Conservation (phyloP, 768 basidiomycete genomes). For the Trametes punicea region DNA sequence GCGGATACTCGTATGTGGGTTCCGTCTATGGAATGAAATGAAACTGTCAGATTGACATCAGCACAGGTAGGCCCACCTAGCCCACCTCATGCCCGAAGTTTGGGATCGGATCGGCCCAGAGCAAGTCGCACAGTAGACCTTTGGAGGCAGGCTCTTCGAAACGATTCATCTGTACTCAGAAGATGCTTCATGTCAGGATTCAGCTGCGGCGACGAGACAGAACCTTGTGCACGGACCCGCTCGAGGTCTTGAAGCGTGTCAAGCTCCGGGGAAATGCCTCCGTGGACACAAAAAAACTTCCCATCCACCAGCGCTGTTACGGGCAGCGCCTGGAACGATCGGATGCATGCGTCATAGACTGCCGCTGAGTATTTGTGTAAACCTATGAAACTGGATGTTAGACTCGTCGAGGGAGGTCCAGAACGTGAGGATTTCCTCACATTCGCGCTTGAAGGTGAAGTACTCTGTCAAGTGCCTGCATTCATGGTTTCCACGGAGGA, state of each 20-base stretch:
- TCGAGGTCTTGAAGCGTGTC: slow-evolving; percentile 73
- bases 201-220: background rate
- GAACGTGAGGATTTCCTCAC: too few relatives aligned
- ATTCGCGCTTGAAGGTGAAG: slow-evolving; percentile 98
- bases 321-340: slow-evolving; percentile 88
- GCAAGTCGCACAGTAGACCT: slow-evolving; percentile 88
- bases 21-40: slow-evolving; percentile 16
- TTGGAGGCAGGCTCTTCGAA: slow-evolving; percentile 91
- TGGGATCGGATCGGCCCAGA: slow-evolving; percentile 93
- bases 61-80: slow-evolving; percentile 21
- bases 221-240: slow-evolving; percentile 36
- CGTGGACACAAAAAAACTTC: slow-evolving; percentile 97
- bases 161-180: slow-evolving; percentile 68
- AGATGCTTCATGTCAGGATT: background rate
- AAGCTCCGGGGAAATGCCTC: slow-evolving; percentile 89
- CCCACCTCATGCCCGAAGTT: slow-evolving; percentile 85
- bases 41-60: background rate
- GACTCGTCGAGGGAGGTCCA: too few relatives aligned
- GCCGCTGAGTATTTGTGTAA: slow-evolving; percentile 84
- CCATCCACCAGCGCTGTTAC: slow-evolving; percentile 89
- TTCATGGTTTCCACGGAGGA: slow-evolving; percentile 96
- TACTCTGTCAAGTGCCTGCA: slow-evolving; percentile 96
- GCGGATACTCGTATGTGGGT: slow-evolving; percentile 21
- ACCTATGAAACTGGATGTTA: slow-evolving; percentile 45
- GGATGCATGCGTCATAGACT: slow-evolving; percentile 91